Conservation (phyloP, 176 grass and related monocot species). For the Phragmites australis region DNA sequence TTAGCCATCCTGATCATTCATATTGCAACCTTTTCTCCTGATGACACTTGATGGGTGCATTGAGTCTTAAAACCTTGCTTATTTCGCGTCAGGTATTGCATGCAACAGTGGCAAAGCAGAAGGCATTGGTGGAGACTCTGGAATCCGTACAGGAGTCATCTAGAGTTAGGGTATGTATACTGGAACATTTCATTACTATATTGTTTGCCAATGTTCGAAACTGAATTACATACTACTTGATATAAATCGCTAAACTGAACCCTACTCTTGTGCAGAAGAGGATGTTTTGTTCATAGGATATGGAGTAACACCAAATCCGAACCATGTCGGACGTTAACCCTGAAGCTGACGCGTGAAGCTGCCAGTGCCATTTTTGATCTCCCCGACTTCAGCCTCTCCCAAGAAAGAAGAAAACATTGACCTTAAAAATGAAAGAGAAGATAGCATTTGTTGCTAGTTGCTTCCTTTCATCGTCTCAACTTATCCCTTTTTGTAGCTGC, state of each 20-base stretch:
- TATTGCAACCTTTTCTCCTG: background rate
- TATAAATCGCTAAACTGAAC: background rate
- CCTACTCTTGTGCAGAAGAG: conserved; percentile 53
- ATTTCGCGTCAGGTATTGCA: conserved; percentile 48
- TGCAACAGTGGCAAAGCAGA: conserved; percentile 53
- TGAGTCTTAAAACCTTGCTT: background rate
- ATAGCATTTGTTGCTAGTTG: background rate
- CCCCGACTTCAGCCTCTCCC: background rate
- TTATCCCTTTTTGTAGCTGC: conserved; percentile 27
- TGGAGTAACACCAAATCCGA: background rate
- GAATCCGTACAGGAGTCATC: conserved; percentile 72
- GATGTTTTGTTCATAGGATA: conserved; percentile 68
- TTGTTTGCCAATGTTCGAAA: background rate
- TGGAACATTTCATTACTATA: background rate
- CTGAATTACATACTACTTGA: background rate
- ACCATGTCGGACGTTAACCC: conserved; percentile 25
- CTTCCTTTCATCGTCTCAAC: conserved; percentile 41
- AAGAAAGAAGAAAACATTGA: background rate
- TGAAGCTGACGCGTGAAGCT: conserved; percentile 8
- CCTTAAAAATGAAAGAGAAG: conserved; percentile 16
- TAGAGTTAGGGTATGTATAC: conserved; percentile 55
- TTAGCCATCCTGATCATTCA: background rate
- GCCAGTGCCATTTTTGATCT: conserved; percentile 55
- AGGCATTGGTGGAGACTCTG: conserved; percentile 59
- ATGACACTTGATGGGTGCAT: background rate